A percentile compares a stretch with the other conserved stretches of the same genome.
Evolutionary conservation across 257 asterid species (phyloP).

Genomic region (Coffea canephora): DNA sequence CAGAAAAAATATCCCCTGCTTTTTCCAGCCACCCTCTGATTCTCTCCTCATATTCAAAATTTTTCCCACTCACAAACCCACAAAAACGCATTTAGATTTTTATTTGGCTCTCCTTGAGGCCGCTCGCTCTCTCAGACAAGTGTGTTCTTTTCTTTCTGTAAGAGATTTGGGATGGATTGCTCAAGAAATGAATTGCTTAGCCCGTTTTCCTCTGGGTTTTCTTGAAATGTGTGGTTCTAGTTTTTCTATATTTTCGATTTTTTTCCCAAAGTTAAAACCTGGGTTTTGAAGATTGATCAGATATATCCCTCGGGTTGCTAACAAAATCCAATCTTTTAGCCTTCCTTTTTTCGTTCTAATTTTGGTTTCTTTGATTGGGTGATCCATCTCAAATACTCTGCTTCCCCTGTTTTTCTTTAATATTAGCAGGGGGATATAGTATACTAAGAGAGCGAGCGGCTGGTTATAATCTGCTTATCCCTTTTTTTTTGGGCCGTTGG

Average conservation of each 20-base stretch:
- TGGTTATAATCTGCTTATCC: background rate
- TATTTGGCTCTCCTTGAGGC: conserved; percentile 20
- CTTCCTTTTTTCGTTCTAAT: background rate
- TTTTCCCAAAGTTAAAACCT: conserved; percentile 24
- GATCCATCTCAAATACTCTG: conserved; percentile 21
- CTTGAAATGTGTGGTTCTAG: background rate
- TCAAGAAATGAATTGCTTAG: background rate
- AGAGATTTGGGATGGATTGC: conserved; percentile 28
- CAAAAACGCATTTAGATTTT: conserved; percentile 11
- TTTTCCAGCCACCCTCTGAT: background rate
- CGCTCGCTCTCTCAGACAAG: conserved; percentile 62
- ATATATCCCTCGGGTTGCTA: conserved; percentile 7
- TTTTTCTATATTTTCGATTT: background rate
- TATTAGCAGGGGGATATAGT: background rate
- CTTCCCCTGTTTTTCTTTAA: conserved; percentile 3
- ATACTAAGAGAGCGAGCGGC: conserved; percentile 59
- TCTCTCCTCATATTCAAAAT: conserved; percentile 10
- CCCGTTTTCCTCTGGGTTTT: conserved; percentile 8
- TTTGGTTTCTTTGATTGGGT: background rate
- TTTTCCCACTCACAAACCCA: conserved; percentile 13
- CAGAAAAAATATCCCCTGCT: conserved; percentile 14
- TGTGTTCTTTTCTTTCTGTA: no score
- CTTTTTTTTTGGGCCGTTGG: background rate
- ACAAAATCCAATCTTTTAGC: background rate
- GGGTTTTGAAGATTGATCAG: conserved; percentile 22